Conservation (phyloP, 768 basidiomycete genomes). For the Agaricus sinodeliciosus region DNA sequence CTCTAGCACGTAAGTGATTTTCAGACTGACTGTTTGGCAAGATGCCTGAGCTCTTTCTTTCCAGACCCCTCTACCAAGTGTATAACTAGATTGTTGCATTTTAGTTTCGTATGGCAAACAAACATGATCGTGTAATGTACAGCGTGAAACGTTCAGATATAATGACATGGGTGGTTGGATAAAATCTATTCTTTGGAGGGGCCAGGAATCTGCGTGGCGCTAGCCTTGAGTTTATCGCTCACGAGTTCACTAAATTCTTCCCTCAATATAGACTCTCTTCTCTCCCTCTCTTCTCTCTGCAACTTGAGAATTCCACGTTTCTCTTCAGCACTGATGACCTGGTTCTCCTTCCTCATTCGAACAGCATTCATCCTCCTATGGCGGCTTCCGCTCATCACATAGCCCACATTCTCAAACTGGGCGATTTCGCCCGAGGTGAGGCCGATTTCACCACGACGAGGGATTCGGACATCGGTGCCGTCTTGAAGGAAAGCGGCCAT, state of each 20-base stretch:
- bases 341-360: constrained; percentile 98
- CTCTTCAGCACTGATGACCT: constrained; percentile 98
- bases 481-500: constrained; percentile 97
- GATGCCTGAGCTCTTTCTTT: constrained; percentile 12
- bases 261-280: constrained; percentile 83
- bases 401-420: constrained; percentile 81
- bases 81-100: constrained; percentile 59
- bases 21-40: neutral
- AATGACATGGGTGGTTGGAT: too few species aligned
- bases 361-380: constrained; percentile 99
- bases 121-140: neutral
- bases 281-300: constrained; percentile 89
- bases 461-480: constrained; percentile 78
- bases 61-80: constrained; percentile 84
- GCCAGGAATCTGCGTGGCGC: neutral
- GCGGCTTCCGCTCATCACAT: constrained; percentile 95
- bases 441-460: constrained; percentile 98
- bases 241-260: constrained; percentile 88
- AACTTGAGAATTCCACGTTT: constrained; percentile 93
- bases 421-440: constrained; percentile 85
- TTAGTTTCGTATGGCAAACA: neutral
- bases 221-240: constrained; percentile 59
- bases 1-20: constrained; percentile 77
- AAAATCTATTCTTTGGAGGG: constrained; percentile 6
- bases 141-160: neutral